These are phyloP conservation scores for Citrullus amarus DNA, from an alignment of 306 rosid genomes.

Conservation along the genomic window DNA sequence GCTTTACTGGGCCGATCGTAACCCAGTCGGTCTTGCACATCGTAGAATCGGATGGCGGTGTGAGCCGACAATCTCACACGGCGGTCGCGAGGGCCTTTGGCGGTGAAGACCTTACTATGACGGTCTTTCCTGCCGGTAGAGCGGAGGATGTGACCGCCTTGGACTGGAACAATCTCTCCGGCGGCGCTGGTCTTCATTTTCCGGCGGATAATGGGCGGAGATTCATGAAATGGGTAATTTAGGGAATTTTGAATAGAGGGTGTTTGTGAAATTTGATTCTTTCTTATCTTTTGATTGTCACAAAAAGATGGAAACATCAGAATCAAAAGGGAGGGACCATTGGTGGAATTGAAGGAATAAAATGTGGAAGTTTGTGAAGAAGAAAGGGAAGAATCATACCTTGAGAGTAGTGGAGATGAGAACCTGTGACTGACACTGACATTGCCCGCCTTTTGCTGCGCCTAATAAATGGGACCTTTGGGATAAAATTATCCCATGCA, in stretches of 20 bases:
- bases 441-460: not conserved
- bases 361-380: not conserved
- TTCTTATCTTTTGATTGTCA: not conserved
- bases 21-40: slow-evolving; percentile 79
- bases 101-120: not conserved
- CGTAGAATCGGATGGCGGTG: slow-evolving; percentile 82
- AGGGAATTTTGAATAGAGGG: not conserved
- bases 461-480: no score
- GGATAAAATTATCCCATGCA: no score
- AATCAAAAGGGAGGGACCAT: not conserved
- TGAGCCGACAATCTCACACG: slow-evolving; percentile 44
- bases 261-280: not conserved
- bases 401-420: not conserved
- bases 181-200: not conserved
- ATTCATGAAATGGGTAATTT: no score
- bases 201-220: no score
- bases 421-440: not conserved
- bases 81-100: not conserved
- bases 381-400: not conserved
- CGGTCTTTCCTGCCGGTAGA: not conserved
- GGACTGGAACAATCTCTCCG: not conserved
- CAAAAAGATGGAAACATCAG: not conserved
- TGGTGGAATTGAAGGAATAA: not conserved
- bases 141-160: not conserved
- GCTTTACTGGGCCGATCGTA: slow-evolving; percentile 82